These are phyloP conservation scores for Asterionellopsis glacialis DNA, from an alignment of 108 stramenopile species.

Conservation along the genomic window DNA sequence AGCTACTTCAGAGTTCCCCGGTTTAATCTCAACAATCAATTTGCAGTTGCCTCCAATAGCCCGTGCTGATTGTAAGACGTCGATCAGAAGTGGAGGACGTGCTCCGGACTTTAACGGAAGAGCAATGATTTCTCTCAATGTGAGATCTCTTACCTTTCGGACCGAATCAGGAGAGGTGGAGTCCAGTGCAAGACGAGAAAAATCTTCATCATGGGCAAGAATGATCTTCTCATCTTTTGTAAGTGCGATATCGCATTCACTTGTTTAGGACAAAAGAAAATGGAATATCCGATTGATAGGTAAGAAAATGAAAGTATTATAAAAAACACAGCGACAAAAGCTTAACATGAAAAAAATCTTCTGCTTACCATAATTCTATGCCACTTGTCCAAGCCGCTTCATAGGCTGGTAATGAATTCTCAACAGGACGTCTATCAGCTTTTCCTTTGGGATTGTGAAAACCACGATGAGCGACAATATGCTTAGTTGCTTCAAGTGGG, in stretches of 20 bases:
- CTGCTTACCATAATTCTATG: conserved; percentile 57
- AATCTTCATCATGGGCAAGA: conserved; percentile 67
- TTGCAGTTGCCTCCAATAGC: conserved; percentile 51
- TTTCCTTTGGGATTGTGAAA: conserved; percentile 61
- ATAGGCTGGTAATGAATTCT: conserved; percentile 67
- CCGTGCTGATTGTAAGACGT: conserved; percentile 56
- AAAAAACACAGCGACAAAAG: no score
- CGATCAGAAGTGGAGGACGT: conserved; percentile 61
- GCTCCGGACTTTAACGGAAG: conserved; percentile 57
- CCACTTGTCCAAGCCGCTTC: conserved; percentile 71
- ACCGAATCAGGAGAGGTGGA: conserved; percentile 25
- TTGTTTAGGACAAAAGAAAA: no score
- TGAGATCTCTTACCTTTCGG: conserved; percentile 53
- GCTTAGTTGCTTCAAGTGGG: conserved; percentile 1
- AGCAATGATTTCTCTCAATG: conserved; percentile 63
- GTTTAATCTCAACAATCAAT: conserved; percentile 73
- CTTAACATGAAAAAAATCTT: no score
- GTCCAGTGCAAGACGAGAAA: conserved; percentile 57
- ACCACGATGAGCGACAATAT: conserved; percentile 67
- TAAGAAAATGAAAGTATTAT: no score
- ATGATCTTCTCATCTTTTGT: conserved; percentile 77
- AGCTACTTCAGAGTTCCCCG: conserved; percentile 61
- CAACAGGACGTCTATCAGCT: conserved; percentile 53
- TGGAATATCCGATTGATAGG: no score
- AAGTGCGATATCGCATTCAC: conserved; percentile 77